Evolutionary conservation across 2,329 filamentous ascomycete species (phyloP).

Genomic region (Curvularia verruculosa): DNA sequence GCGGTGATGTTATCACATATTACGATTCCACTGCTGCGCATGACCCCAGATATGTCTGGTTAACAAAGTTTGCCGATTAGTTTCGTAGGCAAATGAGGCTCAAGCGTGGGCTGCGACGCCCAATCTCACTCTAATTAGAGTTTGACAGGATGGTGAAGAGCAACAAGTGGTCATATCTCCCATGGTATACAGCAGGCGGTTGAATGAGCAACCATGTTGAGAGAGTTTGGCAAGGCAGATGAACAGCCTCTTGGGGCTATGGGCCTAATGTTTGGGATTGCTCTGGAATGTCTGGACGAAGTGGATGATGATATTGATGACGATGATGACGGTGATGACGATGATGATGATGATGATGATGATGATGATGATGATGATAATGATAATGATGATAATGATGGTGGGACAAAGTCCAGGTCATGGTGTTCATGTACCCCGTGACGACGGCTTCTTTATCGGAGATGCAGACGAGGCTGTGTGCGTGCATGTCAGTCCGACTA

Average conservation of each 20-base stretch:
- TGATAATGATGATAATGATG: conserved; percentile 7
- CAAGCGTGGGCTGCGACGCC: conserved; percentile 10
- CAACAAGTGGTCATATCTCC: conserved; percentile 2
- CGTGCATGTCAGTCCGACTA: neutral
- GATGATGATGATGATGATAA: no score
- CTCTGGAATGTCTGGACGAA: conserved; percentile 25
- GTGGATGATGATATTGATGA: conserved; percentile 6
- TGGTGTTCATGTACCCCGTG: no score
- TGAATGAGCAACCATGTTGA: no score
- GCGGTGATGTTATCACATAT: conserved; percentile 1
- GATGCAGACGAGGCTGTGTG: neutral
- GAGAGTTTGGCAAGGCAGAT: neutral
- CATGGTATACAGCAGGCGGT: no score
- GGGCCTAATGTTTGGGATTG: neutral
- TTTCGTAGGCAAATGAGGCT: neutral
- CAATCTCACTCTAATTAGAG: conserved; percentile 34
- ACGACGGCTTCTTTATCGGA: no score
- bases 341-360: no score
- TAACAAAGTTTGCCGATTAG: conserved; percentile 5
- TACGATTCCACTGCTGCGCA: conserved; percentile 23
- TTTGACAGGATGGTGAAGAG: neutral
- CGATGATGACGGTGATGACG: no score
- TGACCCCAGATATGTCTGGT: conserved; percentile 9
- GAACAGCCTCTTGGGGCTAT: neutral
- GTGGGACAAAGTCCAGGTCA: neutral